Percentiles rank a stretch among this genome's conserved stretches.
These are phyloP conservation scores for Aspergillus kassunensis DNA, from an alignment of 495 filamentous ascomycete genomes.

Conservation along the genomic window DNA sequence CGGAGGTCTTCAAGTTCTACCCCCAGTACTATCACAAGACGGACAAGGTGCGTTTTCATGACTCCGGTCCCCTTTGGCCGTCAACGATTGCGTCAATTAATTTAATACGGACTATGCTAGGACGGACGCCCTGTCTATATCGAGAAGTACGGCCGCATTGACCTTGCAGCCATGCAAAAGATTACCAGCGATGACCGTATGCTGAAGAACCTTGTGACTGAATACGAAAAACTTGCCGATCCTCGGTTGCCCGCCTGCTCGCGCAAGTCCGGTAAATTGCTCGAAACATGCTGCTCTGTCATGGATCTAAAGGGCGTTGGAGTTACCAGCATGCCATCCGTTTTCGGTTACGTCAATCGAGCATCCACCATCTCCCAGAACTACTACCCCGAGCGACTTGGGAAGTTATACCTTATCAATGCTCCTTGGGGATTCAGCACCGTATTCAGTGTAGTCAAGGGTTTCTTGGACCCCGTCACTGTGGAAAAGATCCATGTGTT, in stretches of 20 bases:
- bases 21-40: conserved; percentile 99
- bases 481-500: conserved; percentile 94
- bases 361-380: conserved; percentile 86
- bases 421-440: conserved; percentile 88
- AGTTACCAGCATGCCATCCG: conserved; percentile 69
- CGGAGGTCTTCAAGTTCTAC: conserved; percentile 85
- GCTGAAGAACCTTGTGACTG: conserved; percentile 89
- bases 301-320: conserved; percentile 96
- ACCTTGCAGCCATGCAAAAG: conserved; percentile 83
- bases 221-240: conserved; percentile 94
- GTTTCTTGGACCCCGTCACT: conserved; percentile 93
- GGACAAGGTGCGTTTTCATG: conserved; percentile 66
- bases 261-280: conserved; percentile 79
- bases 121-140: conserved; percentile 97
- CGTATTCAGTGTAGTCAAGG: conserved; percentile 81
- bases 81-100: conserved; percentile 10
- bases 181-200: conserved; percentile 92
- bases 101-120: conserved; percentile 38
- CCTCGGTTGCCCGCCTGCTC: conserved; percentile 93
- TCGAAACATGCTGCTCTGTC: conserved; percentile 96
- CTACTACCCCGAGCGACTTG: conserved; percentile 95
- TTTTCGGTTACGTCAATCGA: conserved; percentile 79
- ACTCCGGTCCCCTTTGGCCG: background rate
- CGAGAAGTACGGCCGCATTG: conserved; percentile 91
- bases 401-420: conserved; percentile 93